A percentile compares a stretch with the other conserved stretches of the same genome.
Conservation (phyloP, 2,329 filamentous ascomycete species). For the Fusarium torulosum region DNA sequence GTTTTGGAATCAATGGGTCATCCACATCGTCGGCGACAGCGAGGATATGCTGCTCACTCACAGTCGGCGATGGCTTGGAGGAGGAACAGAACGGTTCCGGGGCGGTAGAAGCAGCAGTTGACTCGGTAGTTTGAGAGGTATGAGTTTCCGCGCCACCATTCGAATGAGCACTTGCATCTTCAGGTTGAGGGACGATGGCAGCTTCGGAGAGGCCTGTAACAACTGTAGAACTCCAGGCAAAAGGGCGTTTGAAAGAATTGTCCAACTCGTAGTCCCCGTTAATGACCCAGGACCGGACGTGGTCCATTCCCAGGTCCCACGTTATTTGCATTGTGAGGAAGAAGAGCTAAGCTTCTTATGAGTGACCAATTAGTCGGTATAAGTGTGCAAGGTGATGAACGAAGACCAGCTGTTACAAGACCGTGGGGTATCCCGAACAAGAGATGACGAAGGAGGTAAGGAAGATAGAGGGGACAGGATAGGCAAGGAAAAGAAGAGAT, state of each 20-base stretch:
- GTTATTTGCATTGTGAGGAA: slow-evolving; percentile 45
- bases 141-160: slow-evolving; percentile 19
- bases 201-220: slow-evolving; percentile 46
- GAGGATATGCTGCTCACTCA: slow-evolving; percentile 28
- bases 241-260: slow-evolving; percentile 41
- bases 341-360: slow-evolving; percentile 17
- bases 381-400: slow-evolving; percentile 10
- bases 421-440: background rate
- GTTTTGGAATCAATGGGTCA: slow-evolving; percentile 43
- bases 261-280: slow-evolving; percentile 40
- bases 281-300: slow-evolving; percentile 49
- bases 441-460: background rate
- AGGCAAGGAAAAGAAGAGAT: slow-evolving; percentile 8
- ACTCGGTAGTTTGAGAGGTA: slow-evolving; percentile 19
- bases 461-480: slow-evolving; percentile 1
- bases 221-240: slow-evolving; percentile 44
- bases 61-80: slow-evolving; percentile 10
- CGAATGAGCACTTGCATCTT: slow-evolving; percentile 42
- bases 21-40: slow-evolving; percentile 34
- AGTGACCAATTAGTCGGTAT: slow-evolving; percentile 17
- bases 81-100: slow-evolving; percentile 22
- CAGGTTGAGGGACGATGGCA: slow-evolving; percentile 30
- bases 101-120: slow-evolving; percentile 28
- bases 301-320: slow-evolving; percentile 48
- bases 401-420: background rate